Evolutionary conservation across 305 asterid species (phyloP).

Genomic region (Nicotiana rustica): DNA sequence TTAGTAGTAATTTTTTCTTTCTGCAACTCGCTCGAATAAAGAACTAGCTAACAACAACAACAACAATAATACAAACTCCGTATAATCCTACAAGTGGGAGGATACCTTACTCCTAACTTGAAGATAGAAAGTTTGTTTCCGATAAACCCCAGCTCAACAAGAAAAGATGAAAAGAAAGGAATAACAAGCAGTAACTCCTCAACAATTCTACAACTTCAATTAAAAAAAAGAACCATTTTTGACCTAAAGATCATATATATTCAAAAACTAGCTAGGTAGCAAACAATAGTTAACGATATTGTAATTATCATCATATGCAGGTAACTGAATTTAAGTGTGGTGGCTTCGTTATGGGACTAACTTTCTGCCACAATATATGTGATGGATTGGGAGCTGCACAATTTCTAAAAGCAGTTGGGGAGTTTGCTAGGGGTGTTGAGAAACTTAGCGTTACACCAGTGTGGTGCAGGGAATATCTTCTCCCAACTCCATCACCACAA

Average conservation of each 20-base stretch:
- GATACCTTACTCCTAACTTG: too few relatives aligned
- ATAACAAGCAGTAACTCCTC: too few relatives aligned
- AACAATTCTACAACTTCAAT: too few relatives aligned
- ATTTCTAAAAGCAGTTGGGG: conserved; percentile 61
- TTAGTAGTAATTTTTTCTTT: not conserved
- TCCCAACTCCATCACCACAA: not conserved
- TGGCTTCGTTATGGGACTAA: conserved; percentile 58
- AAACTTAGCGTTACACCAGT: conserved; percentile 43
- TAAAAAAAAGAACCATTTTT: too few relatives aligned
- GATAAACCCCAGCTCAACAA: too few relatives aligned
- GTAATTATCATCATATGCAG: conserved; percentile 32
- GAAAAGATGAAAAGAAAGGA: too few relatives aligned
- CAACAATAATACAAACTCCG: too few relatives aligned
- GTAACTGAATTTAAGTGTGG: conserved; percentile 52
- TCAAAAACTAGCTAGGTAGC: not conserved
- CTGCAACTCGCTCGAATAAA: too few relatives aligned
- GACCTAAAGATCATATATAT: too few relatives aligned
- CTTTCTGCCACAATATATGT: conserved; percentile 55
- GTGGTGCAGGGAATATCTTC: conserved; percentile 54
- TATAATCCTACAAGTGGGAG: too few relatives aligned
- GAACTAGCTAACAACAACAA: too few relatives aligned
- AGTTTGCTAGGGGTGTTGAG: conserved; percentile 50
- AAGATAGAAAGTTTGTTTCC: too few relatives aligned
- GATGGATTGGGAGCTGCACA: conserved; percentile 72
- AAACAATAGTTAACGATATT: not conserved